A percentile compares a stretch with the other conserved stretches of the same genome.
Evolutionary conservation across 768 basidiomycete species (phyloP).

Genomic region (Cubamyces lactineus): DNA sequence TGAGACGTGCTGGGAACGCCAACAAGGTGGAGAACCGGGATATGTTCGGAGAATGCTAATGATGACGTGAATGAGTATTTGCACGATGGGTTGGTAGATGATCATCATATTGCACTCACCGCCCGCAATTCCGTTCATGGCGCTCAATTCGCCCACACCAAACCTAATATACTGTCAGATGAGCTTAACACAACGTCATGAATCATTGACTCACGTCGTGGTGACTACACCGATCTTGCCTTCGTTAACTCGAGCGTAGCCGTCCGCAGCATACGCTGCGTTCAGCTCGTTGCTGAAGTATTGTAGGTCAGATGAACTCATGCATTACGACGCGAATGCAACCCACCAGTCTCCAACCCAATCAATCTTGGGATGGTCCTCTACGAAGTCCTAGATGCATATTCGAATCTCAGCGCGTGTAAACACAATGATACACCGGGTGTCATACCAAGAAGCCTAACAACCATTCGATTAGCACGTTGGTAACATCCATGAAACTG

Average conservation of each 20-base stretch:
- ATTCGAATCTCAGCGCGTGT: too few species aligned
- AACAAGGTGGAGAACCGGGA: conserved; percentile 88
- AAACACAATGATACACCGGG: not conserved
- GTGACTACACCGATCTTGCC: conserved; percentile 68
- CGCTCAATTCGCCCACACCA: conserved; percentile 92
- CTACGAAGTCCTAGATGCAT: conserved; percentile 70
- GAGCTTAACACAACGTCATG: too few species aligned
- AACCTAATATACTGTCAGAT: conserved; percentile 49
- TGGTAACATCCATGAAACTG: not conserved
- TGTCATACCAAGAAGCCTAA: conserved; percentile 50
- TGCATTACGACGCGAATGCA: not conserved
- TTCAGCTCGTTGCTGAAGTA: conserved; percentile 75
- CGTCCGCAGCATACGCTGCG: conserved; percentile 90
- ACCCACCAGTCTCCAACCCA: conserved; percentile 88
- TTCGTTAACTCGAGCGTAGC: conserved; percentile 88
- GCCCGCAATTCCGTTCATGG: conserved; percentile 83
- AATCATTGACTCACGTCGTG: conserved; percentile 62
- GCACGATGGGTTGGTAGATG: too few species aligned
- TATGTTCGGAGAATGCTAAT: conserved; percentile 81
- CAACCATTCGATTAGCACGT: not conserved
- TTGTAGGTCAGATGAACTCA: not conserved
- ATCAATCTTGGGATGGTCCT: conserved; percentile 73
- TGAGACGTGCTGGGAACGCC: conserved; percentile 79
- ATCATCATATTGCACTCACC: conserved; percentile 44
- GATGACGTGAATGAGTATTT: too few species aligned